Evolutionary conservation across 106 monocot species (phyloP), one percentile per base, ranked within the genome.

Genomic region (Posidonia australis): DNA sequence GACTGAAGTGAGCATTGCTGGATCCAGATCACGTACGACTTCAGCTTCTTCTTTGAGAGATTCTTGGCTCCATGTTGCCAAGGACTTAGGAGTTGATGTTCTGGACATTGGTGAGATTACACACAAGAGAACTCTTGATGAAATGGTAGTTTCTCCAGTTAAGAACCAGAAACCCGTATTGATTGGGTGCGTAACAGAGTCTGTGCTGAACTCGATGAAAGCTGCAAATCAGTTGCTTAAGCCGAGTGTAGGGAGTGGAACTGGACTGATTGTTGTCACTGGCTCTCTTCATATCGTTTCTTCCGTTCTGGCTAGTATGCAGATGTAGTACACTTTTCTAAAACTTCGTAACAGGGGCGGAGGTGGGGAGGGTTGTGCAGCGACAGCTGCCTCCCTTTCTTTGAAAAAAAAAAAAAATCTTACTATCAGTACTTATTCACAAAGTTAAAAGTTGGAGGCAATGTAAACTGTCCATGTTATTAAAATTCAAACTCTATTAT

Each of bases 231-330:
- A 76, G 59, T 58, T 91, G 41, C 72, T 98, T 25, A 61, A 72
- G 48, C 58, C 26, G 36, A 80, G 67, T 66, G 47, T 53, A n/a
- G 66, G 27, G 13, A 24, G 64, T 32, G 67, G 45, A 54, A 22
- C 54, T 5, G 70, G 79, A 10, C 68, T 98, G 18, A 71, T 98
- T 62, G 84, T 83, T 27, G 87, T 85, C 30, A 98, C 87, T 17
- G 96, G 96, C n/a, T 98, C 91, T 52, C 65, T 98, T 49, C 90
- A 98, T 76, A 54, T 98, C 14, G 96, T 85, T 69, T 76, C 91
- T 25, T 77, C 82, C 14, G 31, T 86, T 14, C 70, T 91, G 58
- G 60, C 67, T 63, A 58, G 16, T 27, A 29, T 58, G 25, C 17
- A 17, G 9, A 17, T 49, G 13, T 49, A 49, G 14, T 49, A 17